Evolutionary conservation across 768 basidiomycete genomes (phyloP), one percentile per base, ranked within the genome.

Genomic region (Termitomyces sp.): DNA sequence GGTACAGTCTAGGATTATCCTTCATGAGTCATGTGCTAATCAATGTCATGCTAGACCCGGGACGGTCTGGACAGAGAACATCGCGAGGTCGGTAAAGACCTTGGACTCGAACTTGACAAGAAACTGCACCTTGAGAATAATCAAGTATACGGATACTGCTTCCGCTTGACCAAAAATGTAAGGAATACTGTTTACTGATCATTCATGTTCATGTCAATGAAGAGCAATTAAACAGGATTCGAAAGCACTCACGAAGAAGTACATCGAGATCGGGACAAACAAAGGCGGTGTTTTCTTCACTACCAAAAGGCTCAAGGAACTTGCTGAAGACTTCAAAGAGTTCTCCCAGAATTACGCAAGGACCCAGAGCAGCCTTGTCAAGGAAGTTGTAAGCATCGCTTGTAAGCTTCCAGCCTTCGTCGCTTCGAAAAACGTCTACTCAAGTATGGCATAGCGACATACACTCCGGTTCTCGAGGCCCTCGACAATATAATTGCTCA

Each of bases 51-150:
- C 42, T 55, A 85, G 74, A 78, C 84, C 0, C 83, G 91, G 30
- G 92, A 94, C 64, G 83, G 81, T 0, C 72, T 99, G 17, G 93
- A 99, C 62, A 76, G 74, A 12, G 93, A 97, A 65, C 95, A 98
- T 68, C 70, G 74, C 7, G 64, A 74, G 1, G 86, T 84, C 0
- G 88, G 88, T 6, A 68, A 75, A 7, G 89, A 90, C 38, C 76
- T 98, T 6, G 80, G 77, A 9, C 62, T 99, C 10, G 93, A 96
- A 15, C 79, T 93, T 2, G 91, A 97, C 69, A 96, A 96, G 74
- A 98, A 98, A 72, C 71, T 98, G 11, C 97, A 98, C 69, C 74
- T 99, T 28, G 97, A 99, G 72, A 94, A 95, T 62, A 90, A 88
- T 51, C 79, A 81, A 54, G 81, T 84, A 1, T 92, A 96, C 65